These are phyloP conservation scores for Phytophthora fragariae DNA, from an alignment of 352 stramenopile genomes.

Conservation along the genomic window DNA sequence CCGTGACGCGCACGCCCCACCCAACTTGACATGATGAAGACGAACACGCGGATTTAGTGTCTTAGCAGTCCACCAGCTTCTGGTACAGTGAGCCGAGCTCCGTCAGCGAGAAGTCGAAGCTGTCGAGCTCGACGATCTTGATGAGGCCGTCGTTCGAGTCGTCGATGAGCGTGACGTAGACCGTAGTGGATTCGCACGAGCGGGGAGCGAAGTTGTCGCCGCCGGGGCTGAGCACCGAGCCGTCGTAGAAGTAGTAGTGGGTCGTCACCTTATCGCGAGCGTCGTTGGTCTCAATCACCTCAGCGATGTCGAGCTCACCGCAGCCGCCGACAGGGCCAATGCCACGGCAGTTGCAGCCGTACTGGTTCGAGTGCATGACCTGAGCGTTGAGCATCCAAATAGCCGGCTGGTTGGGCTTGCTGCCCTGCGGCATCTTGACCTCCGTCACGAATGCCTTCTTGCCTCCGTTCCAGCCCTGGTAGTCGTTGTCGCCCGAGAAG, in stretches of 20 bases:
- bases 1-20: too few species aligned
- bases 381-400: constrained; percentile 77
- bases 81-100: constrained; percentile 42
- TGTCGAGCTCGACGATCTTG: constrained; percentile 69
- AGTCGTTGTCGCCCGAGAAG: constrained; percentile 48
- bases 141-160: constrained; percentile 52
- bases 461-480: constrained; percentile 67
- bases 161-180: constrained; percentile 76
- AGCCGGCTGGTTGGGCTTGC: constrained; percentile 45
- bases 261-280: constrained; percentile 49
- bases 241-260: constrained; percentile 79
- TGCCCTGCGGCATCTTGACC: constrained; percentile 58
- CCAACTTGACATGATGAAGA: neutral
- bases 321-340: constrained; percentile 59
- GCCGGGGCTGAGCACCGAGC: constrained; percentile 28
- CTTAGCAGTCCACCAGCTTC: constrained; percentile 43
- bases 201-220: constrained; percentile 65
- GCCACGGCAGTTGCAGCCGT: constrained; percentile 75
- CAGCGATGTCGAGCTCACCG: constrained; percentile 71
- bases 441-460: constrained; percentile 77
- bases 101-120: constrained; percentile 56
- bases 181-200: constrained; percentile 37
- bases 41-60: neutral
- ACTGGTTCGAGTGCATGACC: constrained; percentile 61
- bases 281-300: constrained; percentile 67